Evolutionary conservation across 1,139 yeast genomes (phyloP).

Genomic region (Kazachstania sp.): DNA sequence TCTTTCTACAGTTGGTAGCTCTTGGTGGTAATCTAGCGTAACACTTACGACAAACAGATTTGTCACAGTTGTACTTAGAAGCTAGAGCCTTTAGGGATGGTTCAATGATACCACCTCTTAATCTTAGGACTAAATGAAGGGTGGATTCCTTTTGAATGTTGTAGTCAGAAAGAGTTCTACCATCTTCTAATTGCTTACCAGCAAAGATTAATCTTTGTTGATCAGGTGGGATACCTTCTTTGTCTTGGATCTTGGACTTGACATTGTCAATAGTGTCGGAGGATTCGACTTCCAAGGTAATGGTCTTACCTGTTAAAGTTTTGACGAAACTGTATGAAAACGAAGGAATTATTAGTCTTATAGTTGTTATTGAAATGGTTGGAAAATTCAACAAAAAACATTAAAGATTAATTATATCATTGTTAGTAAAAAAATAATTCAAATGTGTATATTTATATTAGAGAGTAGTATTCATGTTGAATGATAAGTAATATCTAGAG

Average conservation of each 20-base stretch:
- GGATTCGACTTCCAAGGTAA: slow-evolving; percentile 90
- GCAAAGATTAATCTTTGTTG: slow-evolving; percentile 91
- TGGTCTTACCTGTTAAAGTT: slow-evolving; percentile 83
- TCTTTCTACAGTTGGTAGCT: slow-evolving; percentile 99
- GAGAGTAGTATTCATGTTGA: too few species aligned
- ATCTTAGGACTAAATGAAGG: slow-evolving; percentile 77
- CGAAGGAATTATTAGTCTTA: neutral
- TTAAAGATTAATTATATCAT: neutral
- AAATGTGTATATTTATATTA: too few species aligned
- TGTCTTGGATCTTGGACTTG: slow-evolving; percentile 88
- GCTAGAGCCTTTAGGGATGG: slow-evolving; percentile 99
- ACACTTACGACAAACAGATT: slow-evolving; percentile 98
- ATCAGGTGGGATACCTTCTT: slow-evolving; percentile 93
- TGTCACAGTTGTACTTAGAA: slow-evolving; percentile 99
- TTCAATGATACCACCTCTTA: slow-evolving; percentile 97
- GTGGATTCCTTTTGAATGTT: slow-evolving; percentile 94
- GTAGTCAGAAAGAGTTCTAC: slow-evolving; percentile 88
- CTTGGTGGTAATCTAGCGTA: slow-evolving; percentile 99
- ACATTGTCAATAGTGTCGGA: slow-evolving; percentile 92
- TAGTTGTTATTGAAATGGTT: neutral
- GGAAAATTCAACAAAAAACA: neutral
- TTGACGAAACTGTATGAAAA: slow-evolving; percentile 56
- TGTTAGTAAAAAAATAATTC: slow-evolving; percentile 1
- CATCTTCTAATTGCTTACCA: slow-evolving; percentile 91
- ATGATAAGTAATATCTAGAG: too few species aligned